These are phyloP conservation scores for Wallacemonas collosoma DNA, from an alignment of 208 protist genomes.

Conservation along the genomic window DNA sequence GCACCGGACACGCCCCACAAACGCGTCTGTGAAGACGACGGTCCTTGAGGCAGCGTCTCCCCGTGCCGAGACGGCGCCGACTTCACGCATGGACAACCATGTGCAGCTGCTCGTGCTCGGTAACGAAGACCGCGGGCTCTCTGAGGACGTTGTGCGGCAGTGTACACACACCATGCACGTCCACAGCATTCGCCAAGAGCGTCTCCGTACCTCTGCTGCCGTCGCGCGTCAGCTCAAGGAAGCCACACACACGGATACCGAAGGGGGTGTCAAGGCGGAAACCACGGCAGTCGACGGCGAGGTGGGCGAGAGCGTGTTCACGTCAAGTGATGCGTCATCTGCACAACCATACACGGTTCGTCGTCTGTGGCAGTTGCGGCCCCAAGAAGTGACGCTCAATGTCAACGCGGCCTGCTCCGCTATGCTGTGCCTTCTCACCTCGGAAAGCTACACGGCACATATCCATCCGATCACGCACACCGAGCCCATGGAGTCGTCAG, in stretches of 20 bases:
- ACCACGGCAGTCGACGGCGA: no score
- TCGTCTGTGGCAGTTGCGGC: conserved; percentile 28
- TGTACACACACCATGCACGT: conserved; percentile 72
- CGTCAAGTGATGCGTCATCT: not conserved
- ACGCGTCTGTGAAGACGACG: no score
- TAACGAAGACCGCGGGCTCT: conserved; percentile 74
- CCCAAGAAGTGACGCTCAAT: conserved; percentile 77
- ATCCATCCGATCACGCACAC: not conserved
- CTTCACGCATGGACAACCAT: not conserved
- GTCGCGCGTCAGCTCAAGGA: not conserved
- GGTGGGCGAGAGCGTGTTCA: not conserved
- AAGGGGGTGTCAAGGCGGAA: no score
- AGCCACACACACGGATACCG: no score
- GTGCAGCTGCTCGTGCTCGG: conserved; percentile 67
- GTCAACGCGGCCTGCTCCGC: conserved; percentile 75
- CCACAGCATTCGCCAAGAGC: conserved; percentile 41
- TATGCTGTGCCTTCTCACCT: conserved; percentile 36
- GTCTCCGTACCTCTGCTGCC: conserved; percentile 17
- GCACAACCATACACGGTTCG: conserved; percentile 18
- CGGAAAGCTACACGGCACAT: not conserved
- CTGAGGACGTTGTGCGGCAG: conserved; percentile 35
- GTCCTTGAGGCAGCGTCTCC: no score
- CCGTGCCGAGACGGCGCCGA: no score
- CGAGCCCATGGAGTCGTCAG: no score
- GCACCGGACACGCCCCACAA: not conserved